Base-by-base conservation (phyloP, 345 rosid species). In the Corchorus capsularis region DNA sequence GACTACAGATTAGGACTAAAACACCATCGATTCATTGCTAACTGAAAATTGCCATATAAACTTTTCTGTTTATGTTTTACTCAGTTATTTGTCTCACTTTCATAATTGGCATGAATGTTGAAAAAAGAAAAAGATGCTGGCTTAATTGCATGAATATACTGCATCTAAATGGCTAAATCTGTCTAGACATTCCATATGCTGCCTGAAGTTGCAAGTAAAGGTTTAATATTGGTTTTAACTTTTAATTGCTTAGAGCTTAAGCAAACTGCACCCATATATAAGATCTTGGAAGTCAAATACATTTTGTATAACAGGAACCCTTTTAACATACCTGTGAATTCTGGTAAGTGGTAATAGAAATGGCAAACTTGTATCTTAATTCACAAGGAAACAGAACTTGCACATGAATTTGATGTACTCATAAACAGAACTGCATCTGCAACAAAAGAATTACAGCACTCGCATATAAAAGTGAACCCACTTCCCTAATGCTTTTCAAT, bases 121-220 rank as follows among this genome's bases (percentile, higher is more conserved):
- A n/a, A 22, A 17, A 54, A 54, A 8, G 9, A 8, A 7, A 45
- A 45, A 9, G 47, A 45, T 45, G 47, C 8, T 45, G 10, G 6
- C 8, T 45, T 1, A 45, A 45, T 5, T 45, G 47, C 47, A 45
- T 55, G 59, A 19, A 55, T 55, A 7, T 55, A 12, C 39, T 60
- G n/a, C 49, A 53, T 17, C 57, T 53, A 53, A 53, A 37, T 63
- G 43, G 1, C 27, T 27, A 27, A 27, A 34, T 34, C 16, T 41
- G 69, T 64, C 69, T 64, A 41, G 52, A 65, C 52, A 43, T 43
- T 17, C 34, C 34, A 19, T 43, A 10, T 65, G 52, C 34, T 46
- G 50, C 52, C 70, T 65, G 34, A 43, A 65, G 53, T 65, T 19
- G 70, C 53, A 65, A 10, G 53, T 65, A 45, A 65, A 43, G 53